Evolutionary conservation across 257 asterid species (phyloP).

Genomic region (Fraxinus quadrangulata): DNA sequence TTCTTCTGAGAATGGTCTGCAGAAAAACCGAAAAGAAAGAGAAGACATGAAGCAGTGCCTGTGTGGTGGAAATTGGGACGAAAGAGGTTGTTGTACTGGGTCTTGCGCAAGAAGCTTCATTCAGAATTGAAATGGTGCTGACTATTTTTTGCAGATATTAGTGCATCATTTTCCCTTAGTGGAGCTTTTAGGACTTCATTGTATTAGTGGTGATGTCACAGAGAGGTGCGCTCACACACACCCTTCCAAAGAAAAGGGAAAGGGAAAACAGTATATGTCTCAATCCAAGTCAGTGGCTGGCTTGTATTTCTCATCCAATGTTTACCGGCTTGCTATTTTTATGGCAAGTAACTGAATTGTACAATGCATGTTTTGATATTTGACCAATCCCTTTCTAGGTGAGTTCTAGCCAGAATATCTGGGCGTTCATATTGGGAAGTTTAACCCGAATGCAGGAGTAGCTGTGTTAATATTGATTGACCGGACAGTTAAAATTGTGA

Average conservation of each 20-base stretch:
- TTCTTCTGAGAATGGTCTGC: constrained; percentile 34
- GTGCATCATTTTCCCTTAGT: neutral
- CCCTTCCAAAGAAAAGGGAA: neutral
- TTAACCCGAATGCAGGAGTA: too few species aligned
- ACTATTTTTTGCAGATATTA: constrained; percentile 10
- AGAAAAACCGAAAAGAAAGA: constrained; percentile 52
- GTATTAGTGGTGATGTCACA: neutral
- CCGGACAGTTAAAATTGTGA: too few species aligned
- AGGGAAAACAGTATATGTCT: neutral
- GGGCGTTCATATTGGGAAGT: too few species aligned
- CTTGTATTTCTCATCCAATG: neutral
- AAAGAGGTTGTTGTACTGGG: constrained; percentile 54
- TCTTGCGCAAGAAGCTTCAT: constrained; percentile 50
- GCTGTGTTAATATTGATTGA: too few species aligned
- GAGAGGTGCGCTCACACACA: neutral
- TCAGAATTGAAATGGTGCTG: constrained; percentile 30
- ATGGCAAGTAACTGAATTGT: neutral
- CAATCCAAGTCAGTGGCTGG: neutral
- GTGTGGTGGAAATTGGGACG: constrained; percentile 81
- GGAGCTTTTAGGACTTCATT: neutral
- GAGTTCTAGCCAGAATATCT: neutral
- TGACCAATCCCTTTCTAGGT: neutral
- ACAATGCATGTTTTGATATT: neutral
- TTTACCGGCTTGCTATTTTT: neutral
- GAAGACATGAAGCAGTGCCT: constrained; percentile 47